phyloP scores from a whole-genome alignment of 2,329 filamentous ascomycete species.

The Arthroderma sp. region DNA sequence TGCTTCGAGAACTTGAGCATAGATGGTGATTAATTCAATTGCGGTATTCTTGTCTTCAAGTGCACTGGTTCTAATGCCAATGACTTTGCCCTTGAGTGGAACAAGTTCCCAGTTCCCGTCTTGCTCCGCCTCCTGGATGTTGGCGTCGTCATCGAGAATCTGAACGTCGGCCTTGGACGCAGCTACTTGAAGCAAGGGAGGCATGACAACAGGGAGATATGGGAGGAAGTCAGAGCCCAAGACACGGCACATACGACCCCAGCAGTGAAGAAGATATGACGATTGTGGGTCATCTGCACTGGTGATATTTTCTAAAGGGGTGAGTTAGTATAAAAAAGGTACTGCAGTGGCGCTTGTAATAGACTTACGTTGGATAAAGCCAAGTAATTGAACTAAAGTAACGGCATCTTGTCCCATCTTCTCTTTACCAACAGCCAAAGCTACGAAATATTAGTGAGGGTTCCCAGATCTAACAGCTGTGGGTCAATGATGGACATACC shows the following conservation, averaged over 20 bases:
- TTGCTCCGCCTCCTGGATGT: constrained; percentile 81
- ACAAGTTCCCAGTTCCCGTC: constrained; percentile 98
- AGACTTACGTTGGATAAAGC: constrained; percentile 56
- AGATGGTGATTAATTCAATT: constrained; percentile 96
- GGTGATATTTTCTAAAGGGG: constrained; percentile 48
- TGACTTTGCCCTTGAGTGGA: constrained; percentile 92
- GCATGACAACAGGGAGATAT: constrained; percentile 87
- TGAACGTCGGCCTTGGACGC: constrained; percentile 96
- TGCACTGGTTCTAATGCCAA: constrained; percentile 92
- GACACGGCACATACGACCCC: constrained; percentile 97
- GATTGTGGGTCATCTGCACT: constrained; percentile 92
- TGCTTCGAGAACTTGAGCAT: constrained; percentile 87
- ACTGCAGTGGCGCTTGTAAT: not conserved
- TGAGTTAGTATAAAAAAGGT: constrained; percentile 3
- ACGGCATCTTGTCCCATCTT: constrained; percentile 79
- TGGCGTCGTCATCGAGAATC: constrained; percentile 85
- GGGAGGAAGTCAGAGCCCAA: constrained; percentile 81
- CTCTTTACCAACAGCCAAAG: constrained; percentile 85
- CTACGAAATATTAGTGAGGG: constrained; percentile 21
- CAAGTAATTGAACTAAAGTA: constrained; percentile 74
- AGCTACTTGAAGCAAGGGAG: constrained; percentile 77
- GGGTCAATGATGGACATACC: constrained; percentile 13
- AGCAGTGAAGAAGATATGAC: constrained; percentile 96
- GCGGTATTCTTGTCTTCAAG: constrained; percentile 99
- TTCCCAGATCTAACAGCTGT: not conserved